phyloP scores from a whole-genome alignment of 2,329 filamentous ascomycete genomes.

The Exophiala xenobiotica region DNA sequence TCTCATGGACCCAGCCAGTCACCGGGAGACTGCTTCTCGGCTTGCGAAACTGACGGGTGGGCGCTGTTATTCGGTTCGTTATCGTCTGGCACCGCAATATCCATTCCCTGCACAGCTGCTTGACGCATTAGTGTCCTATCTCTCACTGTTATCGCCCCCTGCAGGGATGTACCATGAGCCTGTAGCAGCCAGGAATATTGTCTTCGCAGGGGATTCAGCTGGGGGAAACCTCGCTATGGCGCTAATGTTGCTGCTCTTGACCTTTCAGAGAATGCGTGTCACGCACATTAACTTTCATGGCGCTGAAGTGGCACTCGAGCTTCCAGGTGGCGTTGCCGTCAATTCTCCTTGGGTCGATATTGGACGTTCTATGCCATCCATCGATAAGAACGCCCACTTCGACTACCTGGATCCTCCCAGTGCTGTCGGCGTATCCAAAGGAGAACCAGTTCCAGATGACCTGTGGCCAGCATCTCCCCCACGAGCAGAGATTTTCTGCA shows the following conservation, averaged over 20 bases:
- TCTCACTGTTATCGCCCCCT: constrained; percentile 47
- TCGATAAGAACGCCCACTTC: constrained; percentile 38
- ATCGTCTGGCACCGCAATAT: constrained; percentile 49
- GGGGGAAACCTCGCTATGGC: constrained; percentile 45
- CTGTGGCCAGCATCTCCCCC: constrained; percentile 44
- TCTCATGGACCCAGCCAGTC: constrained; percentile 46
- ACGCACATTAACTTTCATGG: constrained; percentile 42
- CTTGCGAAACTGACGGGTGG: constrained; percentile 41
- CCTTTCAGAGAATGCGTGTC: constrained; percentile 36
- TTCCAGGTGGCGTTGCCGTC: constrained; percentile 42
- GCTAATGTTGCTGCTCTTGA: constrained; percentile 45
- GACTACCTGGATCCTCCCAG: constrained; percentile 40
- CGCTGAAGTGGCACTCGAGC: constrained; percentile 39
- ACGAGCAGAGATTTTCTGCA: constrained; percentile 44
- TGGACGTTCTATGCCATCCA: constrained; percentile 43
- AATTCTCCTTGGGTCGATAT: constrained; percentile 47
- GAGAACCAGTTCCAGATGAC: constrained; percentile 35
- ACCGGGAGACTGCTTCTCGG: constrained; percentile 39
- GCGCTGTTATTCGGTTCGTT: constrained; percentile 45
- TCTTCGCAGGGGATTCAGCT: constrained; percentile 49
- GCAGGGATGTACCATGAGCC: constrained; percentile 43
- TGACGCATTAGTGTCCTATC: constrained; percentile 48
- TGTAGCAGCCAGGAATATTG: constrained; percentile 44
- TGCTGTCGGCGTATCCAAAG: constrained; percentile 29
- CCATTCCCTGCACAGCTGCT: constrained; percentile 49